Evolutionary conservation across 2,329 filamentous ascomycete genomes (phyloP).

Genomic region (Dryadomyces quercivorus): DNA sequence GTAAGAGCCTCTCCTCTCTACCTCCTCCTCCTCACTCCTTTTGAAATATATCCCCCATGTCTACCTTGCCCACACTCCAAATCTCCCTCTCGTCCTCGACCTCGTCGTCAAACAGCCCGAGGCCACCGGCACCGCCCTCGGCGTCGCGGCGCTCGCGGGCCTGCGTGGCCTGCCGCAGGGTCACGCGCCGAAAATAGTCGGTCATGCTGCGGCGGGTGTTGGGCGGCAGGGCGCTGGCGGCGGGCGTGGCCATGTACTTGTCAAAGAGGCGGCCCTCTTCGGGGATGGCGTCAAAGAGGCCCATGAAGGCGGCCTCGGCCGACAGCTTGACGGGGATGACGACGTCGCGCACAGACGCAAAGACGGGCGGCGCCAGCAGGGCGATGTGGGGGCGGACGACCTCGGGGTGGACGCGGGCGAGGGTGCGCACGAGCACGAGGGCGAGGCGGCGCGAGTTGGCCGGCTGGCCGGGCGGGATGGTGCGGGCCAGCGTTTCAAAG

Average conservation of each 20-base stretch:
- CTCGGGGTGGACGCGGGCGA: constrained; percentile 67
- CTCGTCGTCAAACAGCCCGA: constrained; percentile 84
- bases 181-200: constrained; percentile 95
- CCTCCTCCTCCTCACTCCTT: constrained; percentile 16
- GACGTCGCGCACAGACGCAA: constrained; percentile 77
- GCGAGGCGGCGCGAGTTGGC: constrained; percentile 76
- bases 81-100: constrained; percentile 89
- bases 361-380: constrained; percentile 71
- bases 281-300: constrained; percentile 81
- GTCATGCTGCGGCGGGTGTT: constrained; percentile 67
- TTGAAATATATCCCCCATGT: constrained; percentile 50
- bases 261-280: constrained; percentile 80
- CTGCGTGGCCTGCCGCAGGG: constrained; percentile 70
- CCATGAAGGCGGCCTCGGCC: constrained; percentile 86
- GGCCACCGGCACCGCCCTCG: constrained; percentile 74
- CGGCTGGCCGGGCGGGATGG: constrained; percentile 66
- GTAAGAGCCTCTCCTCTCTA: too few relatives aligned
- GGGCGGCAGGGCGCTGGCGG: constrained; percentile 50
- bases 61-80: constrained; percentile 87
- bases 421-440: constrained; percentile 77
- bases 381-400: constrained; percentile 70
- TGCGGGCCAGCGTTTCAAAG: constrained; percentile 63
- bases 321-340: constrained; percentile 94
- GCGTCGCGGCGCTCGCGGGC: constrained; percentile 82
- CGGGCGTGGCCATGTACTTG: constrained; percentile 66